Percentiles rank a stretch among this genome's conserved stretches.
Conservation (phyloP, 257 asterid genomes). For the Scutellaria baicalensis region DNA sequence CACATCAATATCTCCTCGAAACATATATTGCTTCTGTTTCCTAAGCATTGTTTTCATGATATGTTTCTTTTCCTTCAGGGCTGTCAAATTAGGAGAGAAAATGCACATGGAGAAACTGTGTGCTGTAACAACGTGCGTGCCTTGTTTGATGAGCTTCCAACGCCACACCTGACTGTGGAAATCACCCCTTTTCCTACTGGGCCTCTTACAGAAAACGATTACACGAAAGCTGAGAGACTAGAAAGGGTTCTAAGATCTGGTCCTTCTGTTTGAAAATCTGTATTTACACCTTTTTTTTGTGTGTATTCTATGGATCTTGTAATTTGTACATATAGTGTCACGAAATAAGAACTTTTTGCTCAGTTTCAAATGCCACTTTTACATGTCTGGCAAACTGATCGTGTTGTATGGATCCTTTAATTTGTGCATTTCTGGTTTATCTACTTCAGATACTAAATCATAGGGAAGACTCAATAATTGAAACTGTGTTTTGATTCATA, state of each 20-base stretch:
- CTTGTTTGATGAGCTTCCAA: constrained; percentile 91
- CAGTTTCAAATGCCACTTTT: neutral
- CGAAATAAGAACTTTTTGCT: neutral
- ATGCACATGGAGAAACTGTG: constrained; percentile 91
- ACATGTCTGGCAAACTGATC: neutral
- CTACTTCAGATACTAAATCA: too few species aligned
- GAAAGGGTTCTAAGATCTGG: constrained; percentile 87
- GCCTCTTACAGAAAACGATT: constrained; percentile 73
- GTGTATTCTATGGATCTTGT: neutral
- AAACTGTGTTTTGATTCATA: too few species aligned
- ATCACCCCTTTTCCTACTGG: constrained; percentile 91
- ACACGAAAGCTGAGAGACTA: constrained; percentile 79
- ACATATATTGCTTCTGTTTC: neutral
- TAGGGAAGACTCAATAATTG: too few species aligned
- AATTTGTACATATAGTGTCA: constrained; percentile 25
- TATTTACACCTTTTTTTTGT: neutral
- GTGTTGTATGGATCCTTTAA: too few species aligned
- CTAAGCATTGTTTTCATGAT: neutral
- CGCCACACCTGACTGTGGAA: constrained; percentile 75
- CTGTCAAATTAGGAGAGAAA: constrained; percentile 93
- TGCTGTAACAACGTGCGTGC: constrained; percentile 96
- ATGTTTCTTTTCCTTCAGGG: constrained; percentile 41
- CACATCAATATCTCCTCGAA: neutral
- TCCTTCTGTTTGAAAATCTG: constrained; percentile 49
- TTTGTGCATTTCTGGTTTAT: too few species aligned